A percentile compares a stretch with the other conserved stretches of the same genome.
Evolutionary conservation across 192 early-diverging fungal species (phyloP).

Genomic region (Backusella morwellensis): DNA sequence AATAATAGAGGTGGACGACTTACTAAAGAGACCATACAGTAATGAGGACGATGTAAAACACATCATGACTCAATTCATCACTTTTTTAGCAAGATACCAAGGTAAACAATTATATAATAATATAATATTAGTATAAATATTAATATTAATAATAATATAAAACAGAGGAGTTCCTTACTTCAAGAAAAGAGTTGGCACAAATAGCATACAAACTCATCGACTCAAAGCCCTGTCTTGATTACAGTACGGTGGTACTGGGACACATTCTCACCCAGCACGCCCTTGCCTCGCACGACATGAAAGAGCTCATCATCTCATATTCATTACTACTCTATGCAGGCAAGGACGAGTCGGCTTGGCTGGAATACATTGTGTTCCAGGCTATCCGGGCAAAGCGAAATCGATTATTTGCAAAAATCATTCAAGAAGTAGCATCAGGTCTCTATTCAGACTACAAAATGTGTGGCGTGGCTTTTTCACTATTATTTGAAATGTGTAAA

Average conservation of each 20-base stretch:
- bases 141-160: neutral
- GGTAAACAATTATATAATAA: neutral
- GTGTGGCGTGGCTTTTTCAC: conserved; percentile 45
- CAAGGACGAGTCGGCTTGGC: conserved; percentile 40
- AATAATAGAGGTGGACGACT: conserved; percentile 31
- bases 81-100: conserved; percentile 33
- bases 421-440: conserved; percentile 33
- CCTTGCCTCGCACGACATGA: conserved; percentile 11
- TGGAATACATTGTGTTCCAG: conserved; percentile 37
- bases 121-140: neutral
- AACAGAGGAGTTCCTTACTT: conserved; percentile 48
- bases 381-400: conserved; percentile 3
- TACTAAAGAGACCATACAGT: conserved; percentile 16
- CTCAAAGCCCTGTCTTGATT: conserved; percentile 43
- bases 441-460: conserved; percentile 29
- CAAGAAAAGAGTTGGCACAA: conserved; percentile 35
- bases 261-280: conserved; percentile 29
- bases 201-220: conserved; percentile 53
- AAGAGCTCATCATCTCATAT: conserved; percentile 47
- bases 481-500: conserved; percentile 63
- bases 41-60: conserved; percentile 18
- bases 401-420: conserved; percentile 48
- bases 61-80: conserved; percentile 22
- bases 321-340: conserved; percentile 46
- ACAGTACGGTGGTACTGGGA: conserved; percentile 29